These are phyloP conservation scores for Erythrophleum ivorense DNA, from an alignment of 331 rosid species.

Conservation along the genomic window DNA sequence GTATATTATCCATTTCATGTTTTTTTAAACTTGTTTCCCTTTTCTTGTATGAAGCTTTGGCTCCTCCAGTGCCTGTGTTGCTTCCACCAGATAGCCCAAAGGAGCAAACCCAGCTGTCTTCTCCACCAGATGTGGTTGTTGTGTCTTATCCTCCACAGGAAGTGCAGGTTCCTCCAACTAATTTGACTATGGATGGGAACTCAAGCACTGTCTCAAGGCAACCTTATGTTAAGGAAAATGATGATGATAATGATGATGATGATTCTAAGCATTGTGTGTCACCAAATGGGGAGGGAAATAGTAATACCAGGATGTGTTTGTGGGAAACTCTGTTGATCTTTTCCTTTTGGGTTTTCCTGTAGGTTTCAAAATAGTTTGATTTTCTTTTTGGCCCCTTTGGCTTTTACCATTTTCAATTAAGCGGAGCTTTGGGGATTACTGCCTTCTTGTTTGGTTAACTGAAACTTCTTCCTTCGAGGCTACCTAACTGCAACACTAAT, in stretches of 20 bases:
- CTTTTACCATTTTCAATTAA: not conserved
- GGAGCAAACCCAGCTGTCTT: not conserved
- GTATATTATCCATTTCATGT: not conserved
- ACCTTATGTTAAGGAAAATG: not conserved
- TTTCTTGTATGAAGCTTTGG: not conserved
- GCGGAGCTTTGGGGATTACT: too few species aligned
- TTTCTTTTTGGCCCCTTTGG: too few species aligned
- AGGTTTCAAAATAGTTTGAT: not conserved
- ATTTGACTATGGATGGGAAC: not conserved
- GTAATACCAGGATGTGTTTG: not conserved
- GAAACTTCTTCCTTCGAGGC: too few species aligned
- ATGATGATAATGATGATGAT: too few species aligned
- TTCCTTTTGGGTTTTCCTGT: not conserved
- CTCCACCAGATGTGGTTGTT: constrained; percentile 4
- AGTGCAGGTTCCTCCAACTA: constrained; percentile 10
- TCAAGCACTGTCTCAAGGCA: not conserved
- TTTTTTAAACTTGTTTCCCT: not conserved
- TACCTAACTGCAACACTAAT: too few species aligned
- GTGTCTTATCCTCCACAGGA: constrained; percentile 8
- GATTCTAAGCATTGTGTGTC: not conserved
- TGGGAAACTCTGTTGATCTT: constrained; percentile 8
- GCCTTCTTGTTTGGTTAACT: too few species aligned
- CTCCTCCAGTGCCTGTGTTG: constrained; percentile 4
- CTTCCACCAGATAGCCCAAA: constrained; percentile 20
- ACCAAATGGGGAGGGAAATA: not conserved